Percentiles rank a stretch among this genome's conserved stretches.
These are phyloP conservation scores for Salix suchowensis DNA, from an alignment of 345 rosid species.

Conservation along the genomic window DNA sequence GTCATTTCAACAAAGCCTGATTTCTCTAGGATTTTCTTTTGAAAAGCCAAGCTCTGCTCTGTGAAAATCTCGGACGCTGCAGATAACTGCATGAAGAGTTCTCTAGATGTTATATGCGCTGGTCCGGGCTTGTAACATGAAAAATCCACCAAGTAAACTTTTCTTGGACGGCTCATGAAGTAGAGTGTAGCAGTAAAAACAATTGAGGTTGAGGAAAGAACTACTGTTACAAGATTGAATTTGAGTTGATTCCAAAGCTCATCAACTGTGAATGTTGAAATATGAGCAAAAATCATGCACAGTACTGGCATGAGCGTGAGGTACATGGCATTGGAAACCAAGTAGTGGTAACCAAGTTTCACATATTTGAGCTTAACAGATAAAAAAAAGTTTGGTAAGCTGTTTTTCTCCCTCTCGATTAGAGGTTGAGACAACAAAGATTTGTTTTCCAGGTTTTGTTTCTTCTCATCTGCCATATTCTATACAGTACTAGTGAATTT, in stretches of 20 bases:
- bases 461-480: constrained; percentile 1
- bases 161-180: constrained; percentile 1
- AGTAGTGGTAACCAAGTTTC: constrained; percentile 39
- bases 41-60: constrained; percentile 13
- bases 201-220: neutral
- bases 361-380: constrained; percentile 33
- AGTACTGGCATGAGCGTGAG: constrained; percentile 5
- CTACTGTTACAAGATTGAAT: neutral
- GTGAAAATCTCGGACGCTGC: neutral
- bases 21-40: constrained; percentile 11
- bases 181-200: neutral
- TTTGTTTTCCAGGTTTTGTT: neutral
- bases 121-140: constrained; percentile 21
- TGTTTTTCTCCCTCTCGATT: constrained; percentile 1
- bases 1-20: constrained; percentile 20
- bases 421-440: neutral
- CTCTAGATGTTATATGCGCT: neutral
- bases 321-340: constrained; percentile 15
- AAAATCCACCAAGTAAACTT: constrained; percentile 19
- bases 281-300: neutral
- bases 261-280: neutral
- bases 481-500: neutral
- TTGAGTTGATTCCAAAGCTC: neutral
- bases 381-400: constrained; percentile 23
- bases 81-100: neutral